A percentile compares a stretch with the other conserved stretches of the same genome.
Conservation (phyloP, 2,329 filamentous ascomycete genomes). For the Fusarium sp. region DNA sequence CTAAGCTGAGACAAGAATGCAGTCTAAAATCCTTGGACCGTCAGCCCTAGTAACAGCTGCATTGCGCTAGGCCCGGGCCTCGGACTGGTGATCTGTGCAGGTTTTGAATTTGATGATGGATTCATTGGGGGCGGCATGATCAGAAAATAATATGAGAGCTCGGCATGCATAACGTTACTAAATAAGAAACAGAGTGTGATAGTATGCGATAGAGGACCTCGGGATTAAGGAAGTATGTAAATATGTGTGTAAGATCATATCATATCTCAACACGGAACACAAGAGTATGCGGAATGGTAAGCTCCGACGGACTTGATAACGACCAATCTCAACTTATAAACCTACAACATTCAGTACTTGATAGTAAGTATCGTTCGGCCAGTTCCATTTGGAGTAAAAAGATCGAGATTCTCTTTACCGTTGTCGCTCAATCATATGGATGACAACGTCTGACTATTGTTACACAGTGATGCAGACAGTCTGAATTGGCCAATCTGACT, state of each 20-base stretch:
- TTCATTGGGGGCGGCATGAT: background rate
- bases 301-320: background rate
- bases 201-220: background rate
- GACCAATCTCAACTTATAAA: background rate
- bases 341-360: background rate
- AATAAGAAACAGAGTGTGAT: background rate
- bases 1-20: conserved; percentile 15
- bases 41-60: conserved; percentile 20
- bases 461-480: background rate
- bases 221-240: background rate
- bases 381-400: background rate
- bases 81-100: conserved; percentile 4
- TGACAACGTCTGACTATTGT: background rate
- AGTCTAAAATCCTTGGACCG: conserved; percentile 18
- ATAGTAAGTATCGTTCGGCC: background rate
- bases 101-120: background rate
- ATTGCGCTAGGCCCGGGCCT: conserved; percentile 25
- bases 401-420: background rate
- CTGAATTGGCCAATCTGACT: background rate
- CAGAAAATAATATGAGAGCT: background rate
- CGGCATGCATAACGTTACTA: background rate
- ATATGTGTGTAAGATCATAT: background rate
- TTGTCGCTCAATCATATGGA: background rate
- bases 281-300: background rate
- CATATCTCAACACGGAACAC: background rate